Evolutionary conservation across 208 protist species (phyloP).

Genomic region (Acanthamoeba royreba): DNA sequence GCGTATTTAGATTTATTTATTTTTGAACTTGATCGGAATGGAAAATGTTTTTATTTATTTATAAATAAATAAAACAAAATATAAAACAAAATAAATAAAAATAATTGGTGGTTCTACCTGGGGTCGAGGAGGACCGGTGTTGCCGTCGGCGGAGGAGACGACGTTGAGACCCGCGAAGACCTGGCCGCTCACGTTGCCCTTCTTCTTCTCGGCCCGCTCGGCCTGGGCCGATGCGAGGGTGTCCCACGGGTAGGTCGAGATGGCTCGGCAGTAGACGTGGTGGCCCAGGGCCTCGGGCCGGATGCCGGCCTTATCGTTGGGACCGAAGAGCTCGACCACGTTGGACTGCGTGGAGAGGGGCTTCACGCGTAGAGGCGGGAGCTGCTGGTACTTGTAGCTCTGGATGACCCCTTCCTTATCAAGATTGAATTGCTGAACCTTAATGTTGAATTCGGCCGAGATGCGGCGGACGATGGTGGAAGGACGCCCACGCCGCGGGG

Average conservation of each 20-base stretch:
- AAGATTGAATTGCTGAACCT: slow-evolving; percentile 16
- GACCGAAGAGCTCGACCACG: slow-evolving; percentile 21
- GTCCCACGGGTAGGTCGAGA: slow-evolving; percentile 4
- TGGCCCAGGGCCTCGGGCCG: not conserved
- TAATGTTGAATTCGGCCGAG: not conserved
- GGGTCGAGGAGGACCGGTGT: too few relatives aligned
- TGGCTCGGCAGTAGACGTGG: slow-evolving; percentile 17
- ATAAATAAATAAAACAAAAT: too few relatives aligned
- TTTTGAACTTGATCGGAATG: too few relatives aligned
- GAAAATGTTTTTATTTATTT: too few relatives aligned
- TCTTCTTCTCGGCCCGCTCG: not conserved
- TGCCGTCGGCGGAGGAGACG: not conserved
- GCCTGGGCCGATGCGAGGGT: not conserved
- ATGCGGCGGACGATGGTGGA: not conserved
- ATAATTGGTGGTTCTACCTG: too few relatives aligned
- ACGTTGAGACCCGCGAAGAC: not conserved
- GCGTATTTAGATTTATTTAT: too few relatives aligned
- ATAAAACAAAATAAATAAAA: too few relatives aligned
- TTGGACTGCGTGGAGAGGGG: not conserved
- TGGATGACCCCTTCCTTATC: slow-evolving; percentile 32
- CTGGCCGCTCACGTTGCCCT: not conserved
- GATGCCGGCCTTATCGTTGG: not conserved
- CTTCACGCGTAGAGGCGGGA: slow-evolving; percentile 17
- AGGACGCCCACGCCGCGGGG: too few relatives aligned
- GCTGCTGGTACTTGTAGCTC: slow-evolving; percentile 23